Percentiles rank a stretch among this genome's conserved stretches.
phyloP scores from a whole-genome alignment of 305 asterid species.

The Fraxinus greggii region DNA sequence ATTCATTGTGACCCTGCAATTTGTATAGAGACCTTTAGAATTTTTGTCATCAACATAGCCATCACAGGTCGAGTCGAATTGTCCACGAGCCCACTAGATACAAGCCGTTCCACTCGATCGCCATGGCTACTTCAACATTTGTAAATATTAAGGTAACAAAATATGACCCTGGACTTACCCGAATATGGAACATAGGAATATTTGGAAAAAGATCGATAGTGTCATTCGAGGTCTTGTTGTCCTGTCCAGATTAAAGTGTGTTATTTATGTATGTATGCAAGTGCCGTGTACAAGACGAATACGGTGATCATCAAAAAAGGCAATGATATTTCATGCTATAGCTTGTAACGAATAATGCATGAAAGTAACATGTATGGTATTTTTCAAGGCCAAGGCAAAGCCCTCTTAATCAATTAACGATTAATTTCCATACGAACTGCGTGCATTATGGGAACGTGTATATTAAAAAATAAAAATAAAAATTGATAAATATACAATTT shows the following conservation, averaged over 20 bases:
- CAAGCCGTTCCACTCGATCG: neutral
- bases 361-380: neutral
- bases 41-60: neutral
- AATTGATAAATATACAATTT: neutral
- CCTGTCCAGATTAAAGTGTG: neutral
- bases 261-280: neutral
- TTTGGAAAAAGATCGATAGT: slow-evolving; percentile 55
- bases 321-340: neutral
- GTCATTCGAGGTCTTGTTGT: slow-evolving; percentile 34
- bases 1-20: slow-evolving; percentile 72
- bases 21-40: neutral
- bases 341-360: neutral
- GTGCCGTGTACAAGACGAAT: neutral
- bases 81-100: neutral
- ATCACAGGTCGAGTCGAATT: neutral
- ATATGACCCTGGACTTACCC: slow-evolving; percentile 49
- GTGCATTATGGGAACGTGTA: neutral
- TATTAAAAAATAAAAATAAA: neutral
- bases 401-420: neutral
- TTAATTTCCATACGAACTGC: neutral
- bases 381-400: neutral
- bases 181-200: slow-evolving; percentile 67
- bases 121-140: neutral
- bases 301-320: neutral
- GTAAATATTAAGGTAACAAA: neutral